Conservation (phyloP, 257 asterid genomes). For the Penstemon davidsonii region DNA sequence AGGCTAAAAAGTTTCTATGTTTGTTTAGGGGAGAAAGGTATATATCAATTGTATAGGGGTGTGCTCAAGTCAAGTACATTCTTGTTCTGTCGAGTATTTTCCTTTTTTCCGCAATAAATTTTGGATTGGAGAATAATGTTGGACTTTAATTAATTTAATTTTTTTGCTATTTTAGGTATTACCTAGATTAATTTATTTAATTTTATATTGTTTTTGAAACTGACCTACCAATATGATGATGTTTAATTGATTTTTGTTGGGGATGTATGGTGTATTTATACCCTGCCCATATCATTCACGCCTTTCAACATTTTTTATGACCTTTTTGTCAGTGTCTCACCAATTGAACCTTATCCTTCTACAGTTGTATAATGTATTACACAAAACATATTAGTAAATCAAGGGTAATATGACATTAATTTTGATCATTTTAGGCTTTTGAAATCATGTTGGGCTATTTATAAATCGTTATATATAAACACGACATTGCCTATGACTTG, state of each 20-base stretch:
- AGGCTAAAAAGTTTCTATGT: constrained; percentile 3
- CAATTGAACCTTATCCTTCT: constrained; percentile 28
- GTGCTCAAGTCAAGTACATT: constrained; percentile 22
- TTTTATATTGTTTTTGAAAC: constrained; percentile 8
- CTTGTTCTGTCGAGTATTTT: constrained; percentile 12
- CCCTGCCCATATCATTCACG: constrained; percentile 25
- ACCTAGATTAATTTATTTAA: not conserved
- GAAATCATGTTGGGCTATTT: no score
- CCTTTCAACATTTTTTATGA: constrained; percentile 32
- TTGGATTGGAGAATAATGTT: constrained; percentile 1
- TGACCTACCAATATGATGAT: constrained; percentile 37
- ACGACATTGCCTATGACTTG: no score
- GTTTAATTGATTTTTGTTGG: constrained; percentile 32
- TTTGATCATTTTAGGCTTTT: no score
- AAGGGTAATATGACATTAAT: not conserved
- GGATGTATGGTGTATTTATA: constrained; percentile 12
- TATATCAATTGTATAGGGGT: constrained; percentile 31
- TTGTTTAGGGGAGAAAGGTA: constrained; percentile 17
- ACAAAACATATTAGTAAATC: not conserved
- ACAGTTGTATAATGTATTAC: not conserved
- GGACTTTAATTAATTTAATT: not conserved
- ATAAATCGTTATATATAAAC: no score
- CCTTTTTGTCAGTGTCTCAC: constrained; percentile 21
- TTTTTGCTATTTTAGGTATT: constrained; percentile 11
- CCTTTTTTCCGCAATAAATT: not conserved